These are phyloP conservation scores for Pyrus hybrid DNA, from an alignment of 331 rosid genomes.

Conservation along the genomic window DNA sequence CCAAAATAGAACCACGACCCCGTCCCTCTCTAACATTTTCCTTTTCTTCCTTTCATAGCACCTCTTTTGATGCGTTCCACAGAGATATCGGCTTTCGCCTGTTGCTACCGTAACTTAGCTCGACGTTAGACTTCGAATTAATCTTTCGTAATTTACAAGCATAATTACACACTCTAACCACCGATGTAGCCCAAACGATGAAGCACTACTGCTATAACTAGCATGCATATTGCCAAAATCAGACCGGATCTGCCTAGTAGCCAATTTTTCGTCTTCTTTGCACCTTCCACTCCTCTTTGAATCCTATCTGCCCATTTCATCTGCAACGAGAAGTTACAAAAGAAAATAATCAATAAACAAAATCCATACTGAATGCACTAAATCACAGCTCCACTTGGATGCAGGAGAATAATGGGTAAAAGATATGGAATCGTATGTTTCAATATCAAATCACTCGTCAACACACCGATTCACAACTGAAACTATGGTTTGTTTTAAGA, in stretches of 20 bases:
- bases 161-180: conserved; percentile 29
- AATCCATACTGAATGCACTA: not conserved
- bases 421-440: not conserved
- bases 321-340: conserved; percentile 31
- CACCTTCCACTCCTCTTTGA: conserved; percentile 79
- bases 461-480: not conserved
- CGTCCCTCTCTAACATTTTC: not conserved
- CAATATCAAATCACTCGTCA: not conserved
- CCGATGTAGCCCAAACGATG: conserved; percentile 75
- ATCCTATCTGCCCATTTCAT: conserved; percentile 91
- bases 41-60: not conserved
- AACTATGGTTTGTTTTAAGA: not conserved
- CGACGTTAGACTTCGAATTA: conserved; percentile 5
- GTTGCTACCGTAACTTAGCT: not conserved
- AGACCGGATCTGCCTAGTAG: conserved; percentile 75
- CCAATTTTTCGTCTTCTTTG: conserved; percentile 76
- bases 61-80: conserved; percentile 5
- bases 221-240: conserved; percentile 76
- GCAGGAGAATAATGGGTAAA: not conserved
- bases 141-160: not conserved
- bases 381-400: not conserved
- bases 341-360: not conserved
- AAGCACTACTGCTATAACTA: conserved; percentile 71
- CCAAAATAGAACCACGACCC: not conserved
- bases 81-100: conserved; percentile 8